Percentiles rank a stretch among this genome's conserved stretches.
Conservation (phyloP, 768 basidiomycete species). For the Myochromella boudieri region DNA sequence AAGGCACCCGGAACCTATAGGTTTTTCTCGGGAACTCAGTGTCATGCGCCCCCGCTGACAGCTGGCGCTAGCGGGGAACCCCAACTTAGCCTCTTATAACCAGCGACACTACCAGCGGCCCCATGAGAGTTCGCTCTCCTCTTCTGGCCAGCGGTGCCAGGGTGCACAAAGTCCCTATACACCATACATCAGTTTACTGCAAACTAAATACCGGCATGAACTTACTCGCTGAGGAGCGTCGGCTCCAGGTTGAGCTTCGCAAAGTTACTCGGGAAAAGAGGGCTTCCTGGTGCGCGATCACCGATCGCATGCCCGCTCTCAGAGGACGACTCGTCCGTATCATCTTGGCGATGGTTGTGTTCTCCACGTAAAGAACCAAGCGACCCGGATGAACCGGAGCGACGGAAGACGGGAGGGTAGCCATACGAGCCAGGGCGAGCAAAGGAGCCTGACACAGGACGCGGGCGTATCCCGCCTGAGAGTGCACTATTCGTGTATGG, state of each 20-base stretch:
- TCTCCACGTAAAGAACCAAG: slow-evolving; percentile 24
- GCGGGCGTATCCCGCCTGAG: slow-evolving; percentile 10
- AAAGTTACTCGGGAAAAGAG: slow-evolving; percentile 83
- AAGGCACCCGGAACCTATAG: too few relatives aligned
- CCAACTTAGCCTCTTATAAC: slow-evolving; percentile 19
- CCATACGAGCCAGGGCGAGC: slow-evolving; percentile 14
- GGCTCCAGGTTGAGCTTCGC: slow-evolving; percentile 64
- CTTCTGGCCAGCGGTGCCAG: slow-evolving; percentile 17
- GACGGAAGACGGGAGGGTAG: slow-evolving; percentile 25
- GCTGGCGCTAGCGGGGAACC: slow-evolving; percentile 1
- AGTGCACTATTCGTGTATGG: slow-evolving; percentile 9
- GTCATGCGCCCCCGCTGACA: not conserved
- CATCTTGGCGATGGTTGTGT: slow-evolving; percentile 15
- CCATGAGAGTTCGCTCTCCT: slow-evolving; percentile 23
- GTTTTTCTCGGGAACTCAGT: too few relatives aligned
- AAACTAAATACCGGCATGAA: not conserved
- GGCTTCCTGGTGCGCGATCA: slow-evolving; percentile 70
- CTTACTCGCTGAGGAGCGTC: slow-evolving; percentile 46
- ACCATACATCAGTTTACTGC: not conserved
- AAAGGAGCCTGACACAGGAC: slow-evolving; percentile 10
- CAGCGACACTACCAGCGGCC: slow-evolving; percentile 12
- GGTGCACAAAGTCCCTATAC: slow-evolving; percentile 20
- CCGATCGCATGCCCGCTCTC: slow-evolving; percentile 26
- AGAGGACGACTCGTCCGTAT: slow-evolving; percentile 37
- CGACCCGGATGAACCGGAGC: slow-evolving; percentile 31